Conservation (phyloP, 441 rosid genomes). For the Jatropha multifida region DNA sequence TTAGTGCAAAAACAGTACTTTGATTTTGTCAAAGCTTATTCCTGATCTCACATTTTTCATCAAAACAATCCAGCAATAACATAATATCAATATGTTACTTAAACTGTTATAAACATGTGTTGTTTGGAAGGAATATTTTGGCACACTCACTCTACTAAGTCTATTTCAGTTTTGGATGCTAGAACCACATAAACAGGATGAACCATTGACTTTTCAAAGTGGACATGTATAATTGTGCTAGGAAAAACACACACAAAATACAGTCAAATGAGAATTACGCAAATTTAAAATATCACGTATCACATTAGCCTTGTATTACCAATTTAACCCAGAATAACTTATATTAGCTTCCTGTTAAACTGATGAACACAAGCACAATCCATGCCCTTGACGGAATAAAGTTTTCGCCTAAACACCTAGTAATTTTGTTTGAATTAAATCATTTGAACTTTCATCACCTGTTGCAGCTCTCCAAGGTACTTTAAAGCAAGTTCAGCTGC, state of each 20-base stretch:
- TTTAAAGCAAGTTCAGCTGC: constrained; percentile 60
- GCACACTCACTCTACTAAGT: not conserved
- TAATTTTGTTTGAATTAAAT: not conserved
- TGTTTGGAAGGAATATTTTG: not conserved
- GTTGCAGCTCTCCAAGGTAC: constrained; percentile 62
- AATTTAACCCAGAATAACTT: not conserved
- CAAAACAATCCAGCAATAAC: not conserved
- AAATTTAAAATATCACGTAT: not conserved
- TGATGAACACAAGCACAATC: not conserved
- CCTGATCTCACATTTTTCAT: not conserved
- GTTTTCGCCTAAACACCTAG: not conserved
- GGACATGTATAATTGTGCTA: not conserved
- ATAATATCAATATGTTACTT: not conserved
- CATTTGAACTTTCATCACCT: constrained; percentile 41
- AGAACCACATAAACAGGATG: not conserved
- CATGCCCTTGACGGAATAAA: not conserved
- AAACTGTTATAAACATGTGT: not conserved
- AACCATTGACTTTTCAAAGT: not conserved
- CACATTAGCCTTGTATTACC: not conserved
- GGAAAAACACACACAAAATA: not conserved
- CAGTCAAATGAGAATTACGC: not conserved
- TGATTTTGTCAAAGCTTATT: not conserved
- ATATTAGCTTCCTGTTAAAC: not conserved
- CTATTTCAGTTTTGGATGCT: constrained; percentile 2
- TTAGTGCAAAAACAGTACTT: not conserved